Base-by-base conservation (phyloP, 257 asterid species). In the Handroanthus guayacan region DNA sequence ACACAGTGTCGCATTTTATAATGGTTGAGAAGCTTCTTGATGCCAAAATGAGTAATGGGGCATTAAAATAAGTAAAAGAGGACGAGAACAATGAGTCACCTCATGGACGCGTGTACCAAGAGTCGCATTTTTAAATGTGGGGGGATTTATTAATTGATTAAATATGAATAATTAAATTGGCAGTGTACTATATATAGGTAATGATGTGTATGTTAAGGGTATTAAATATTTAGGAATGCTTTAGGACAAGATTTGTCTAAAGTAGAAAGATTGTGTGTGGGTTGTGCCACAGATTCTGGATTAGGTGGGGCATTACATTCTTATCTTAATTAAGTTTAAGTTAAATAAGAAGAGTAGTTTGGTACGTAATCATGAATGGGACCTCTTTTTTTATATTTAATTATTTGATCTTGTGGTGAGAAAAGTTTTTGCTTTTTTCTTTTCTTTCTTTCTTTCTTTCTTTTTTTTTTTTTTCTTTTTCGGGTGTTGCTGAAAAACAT, bases 21-120 rank as follows among this genome's bases (percentile, higher is more conserved):
- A 45, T 75, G 9, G 72, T 69, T 80, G 12, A 74, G 96, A 88
- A 88, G 89, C 82, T 88, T 88, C 90, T 79, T 76, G 92, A 72
- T 84, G 65, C 86, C 45, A 79, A 71, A 83, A 79, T 36, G 34
- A 70, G 87, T 82, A 86, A 89, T 81, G 76, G 58, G 78, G 69
- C 31, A 76, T 67, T 81, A 81, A 58, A 86, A 78, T 79, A 83
- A 37, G 14, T 20, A 36, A 72, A 84, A 81, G 80, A 62, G 12
- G 76, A 69, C 65, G 64, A 64, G 51, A 38, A 65, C 41, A 67
- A 62, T 83, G 86, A 80, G 86, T 81, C 89, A 83, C 60, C 62
- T 17, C 44, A 12, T 81, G 78, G 93, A 84, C 92, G 84, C 89
- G 89, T 86, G 85, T 87, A 43, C 57, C 14, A 11, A 17, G 51